Evolutionary conservation across 768 basidiomycete species (phyloP).

Genomic region (Dacryopinax spathularia): DNA sequence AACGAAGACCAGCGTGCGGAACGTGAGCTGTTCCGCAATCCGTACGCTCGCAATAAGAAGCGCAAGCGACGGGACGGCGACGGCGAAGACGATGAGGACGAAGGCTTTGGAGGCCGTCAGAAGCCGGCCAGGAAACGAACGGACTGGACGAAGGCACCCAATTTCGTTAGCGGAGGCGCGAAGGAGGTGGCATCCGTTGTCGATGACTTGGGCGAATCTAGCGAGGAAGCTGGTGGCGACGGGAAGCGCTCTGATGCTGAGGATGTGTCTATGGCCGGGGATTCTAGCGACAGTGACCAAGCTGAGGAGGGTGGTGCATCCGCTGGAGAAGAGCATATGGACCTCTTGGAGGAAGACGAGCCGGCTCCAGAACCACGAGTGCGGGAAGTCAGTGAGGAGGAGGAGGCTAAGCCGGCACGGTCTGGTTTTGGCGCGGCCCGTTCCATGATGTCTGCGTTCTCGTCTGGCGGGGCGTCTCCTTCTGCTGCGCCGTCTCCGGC

Average conservation of each 20-base stretch:
- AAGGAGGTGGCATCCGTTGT: conserved; percentile 8
- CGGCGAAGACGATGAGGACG: conserved; percentile 53
- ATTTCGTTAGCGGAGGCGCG: conserved; percentile 43
- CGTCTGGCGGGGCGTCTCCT: not conserved
- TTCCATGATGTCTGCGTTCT: not conserved
- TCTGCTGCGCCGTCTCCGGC: conserved; percentile 2
- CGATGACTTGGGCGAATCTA: conserved; percentile 18
- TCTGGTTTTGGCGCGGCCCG: conserved; percentile 26
- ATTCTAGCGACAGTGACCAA: conserved; percentile 30
- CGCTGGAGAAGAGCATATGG: conserved; percentile 21
- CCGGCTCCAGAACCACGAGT: conserved; percentile 41
- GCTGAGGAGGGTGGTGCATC: conserved; percentile 18
- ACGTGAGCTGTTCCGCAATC: conserved; percentile 60
- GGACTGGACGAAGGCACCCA: conserved; percentile 64
- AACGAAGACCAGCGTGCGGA: conserved; percentile 52
- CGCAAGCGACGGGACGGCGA: conserved; percentile 49
- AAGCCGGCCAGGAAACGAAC: conserved; percentile 27
- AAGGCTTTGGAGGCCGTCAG: conserved; percentile 18
- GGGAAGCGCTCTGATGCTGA: conserved; percentile 12
- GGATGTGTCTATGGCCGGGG: conserved; percentile 20
- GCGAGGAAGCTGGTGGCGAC: conserved; percentile 8
- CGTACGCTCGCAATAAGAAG: conserved; percentile 57
- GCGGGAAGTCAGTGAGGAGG: conserved; percentile 36
- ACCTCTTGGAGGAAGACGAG: conserved; percentile 20
- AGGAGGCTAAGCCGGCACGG: conserved; percentile 25